Evolutionary conservation across 2,329 filamentous ascomycete genomes (phyloP).

Genomic region (Elsinoe batatas): DNA sequence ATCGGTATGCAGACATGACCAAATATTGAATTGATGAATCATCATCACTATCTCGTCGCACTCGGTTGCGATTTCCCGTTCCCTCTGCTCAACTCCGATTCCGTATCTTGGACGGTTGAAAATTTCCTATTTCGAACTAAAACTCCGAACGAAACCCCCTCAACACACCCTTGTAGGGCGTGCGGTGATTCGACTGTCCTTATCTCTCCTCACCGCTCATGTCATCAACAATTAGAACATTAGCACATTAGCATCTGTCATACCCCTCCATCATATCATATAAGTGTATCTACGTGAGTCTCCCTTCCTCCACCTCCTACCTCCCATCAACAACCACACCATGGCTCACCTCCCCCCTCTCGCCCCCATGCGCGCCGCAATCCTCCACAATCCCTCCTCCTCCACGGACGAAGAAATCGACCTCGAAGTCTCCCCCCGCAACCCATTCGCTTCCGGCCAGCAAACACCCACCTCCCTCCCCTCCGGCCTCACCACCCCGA

Average conservation of each 20-base stretch:
- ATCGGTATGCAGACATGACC: not conserved
- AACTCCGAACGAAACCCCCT: not conserved
- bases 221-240: not conserved
- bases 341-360: not conserved
- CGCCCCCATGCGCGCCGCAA: not conserved
- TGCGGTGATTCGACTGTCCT: not conserved
- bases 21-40: not conserved
- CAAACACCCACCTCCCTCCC: not conserved
- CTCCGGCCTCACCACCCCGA: conserved; percentile 5
- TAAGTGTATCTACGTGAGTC: not conserved
- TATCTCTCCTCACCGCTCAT: not conserved
- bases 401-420: not conserved
- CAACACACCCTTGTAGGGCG: not conserved
- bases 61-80: not conserved
- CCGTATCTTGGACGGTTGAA: conserved; percentile 1
- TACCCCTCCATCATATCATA: not conserved
- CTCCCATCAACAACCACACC: not conserved
- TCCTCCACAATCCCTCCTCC: not conserved
- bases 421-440: not conserved
- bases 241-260: not conserved
- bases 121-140: conserved; percentile 1
- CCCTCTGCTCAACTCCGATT: not conserved
- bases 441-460: not conserved
- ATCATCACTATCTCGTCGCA: not conserved
- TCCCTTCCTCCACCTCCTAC: not conserved